Evolutionary conservation across 805 yeast species (phyloP), one percentile per base, ranked within the genome.

Genomic region (Suhomyces vadensis): DNA sequence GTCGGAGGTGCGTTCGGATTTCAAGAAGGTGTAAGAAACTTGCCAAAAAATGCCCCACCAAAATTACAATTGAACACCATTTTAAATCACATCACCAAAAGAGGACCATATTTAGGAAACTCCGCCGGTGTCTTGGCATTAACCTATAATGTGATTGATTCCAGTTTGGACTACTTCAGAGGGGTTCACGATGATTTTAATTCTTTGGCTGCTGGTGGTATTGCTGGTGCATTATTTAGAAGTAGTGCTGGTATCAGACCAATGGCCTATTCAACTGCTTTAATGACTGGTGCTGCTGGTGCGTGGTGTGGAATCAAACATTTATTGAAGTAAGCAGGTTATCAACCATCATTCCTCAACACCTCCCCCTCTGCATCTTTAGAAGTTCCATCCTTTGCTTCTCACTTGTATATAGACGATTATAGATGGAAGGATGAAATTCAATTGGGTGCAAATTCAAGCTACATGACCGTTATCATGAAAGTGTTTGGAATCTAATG

Each of bases 91-190:
- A 78, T 94, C 58, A 94, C 99, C 31, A 86, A 89, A 61, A 83
- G 96, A 65, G 99, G 99, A 48, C 99, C 99, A 17, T 92, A 81
- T 67, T 69, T 92, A 61, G 99, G 98, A 56, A 94, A 94, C 73
- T 83, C 85, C 42, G 95, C 96, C 11, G 99, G 97, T 71, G 95
- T 90, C 16, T 75, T 94, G 55, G 97, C 97, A 19, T 69, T 94
- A 57, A 78, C 86, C 52, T 94, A 94, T 71, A 94, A 94, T 71
- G 65, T 92, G 53, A 75, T 88, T 54, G 91, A 90, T 67, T 81
- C 94, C 22, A 63, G 84, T 8, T 73, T 94, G 52, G 98, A 88
- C 65, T 75, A 78, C 35, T 61, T 83, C 43, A 84, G 97, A 70
- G 97, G 95, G 42, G 80, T 82, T 65, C 97, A 92, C 65, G 98